Base-by-base conservation (phyloP, 2,329 filamentous ascomycete genomes). In the Malbranchea cinnamomea region DNA sequence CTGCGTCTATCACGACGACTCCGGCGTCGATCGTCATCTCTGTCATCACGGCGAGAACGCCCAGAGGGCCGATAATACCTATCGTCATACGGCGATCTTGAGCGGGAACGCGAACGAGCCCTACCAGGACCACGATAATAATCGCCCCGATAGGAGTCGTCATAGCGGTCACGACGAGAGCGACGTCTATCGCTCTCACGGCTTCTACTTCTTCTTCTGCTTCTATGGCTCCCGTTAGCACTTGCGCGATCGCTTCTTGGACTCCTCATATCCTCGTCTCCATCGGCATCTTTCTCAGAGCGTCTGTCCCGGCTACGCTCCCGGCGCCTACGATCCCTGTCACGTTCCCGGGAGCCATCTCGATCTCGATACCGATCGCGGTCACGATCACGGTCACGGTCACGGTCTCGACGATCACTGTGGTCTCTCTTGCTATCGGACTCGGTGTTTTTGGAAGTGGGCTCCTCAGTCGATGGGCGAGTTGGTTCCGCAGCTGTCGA, bases 131-230 rank as follows among this genome's bases (percentile, higher is more conserved):
- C 69, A 43, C 74, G 71, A 53, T 82, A 82, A 52, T 69, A 82
- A 50, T 84, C 78, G 39, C 78, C 78, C 44, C 73, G 61, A 40
- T 59, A 50, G 26, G 36, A 41, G 27, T 60, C 59, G 37, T 65
- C 63, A 34, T 65, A 69, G 64, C 75, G 74, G 56, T 76, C 68
- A 56, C 76, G 75, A 51, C 76, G 76, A 63, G 73, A 71, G 59
- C 75, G 70, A 59, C 75, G 74, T 52, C 74, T 71, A 45, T 78
- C 76, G 60, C 74, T 74, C 56, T 83, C 78, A 50, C 77, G 74
- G 56, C 78, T 84, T 58, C 72, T 71, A 58, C 78, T 83, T 63
- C 79, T 71, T 51, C 75, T 78, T 63, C 75, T 78, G 68, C 79
- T 82, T 66, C 75, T 80, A 57, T 79, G 73, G 62, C 78, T 67